These are phyloP conservation scores for Colletotrichum scovillei DNA, from an alignment of 2,329 filamentous ascomycete genomes.

Conservation along the genomic window DNA sequence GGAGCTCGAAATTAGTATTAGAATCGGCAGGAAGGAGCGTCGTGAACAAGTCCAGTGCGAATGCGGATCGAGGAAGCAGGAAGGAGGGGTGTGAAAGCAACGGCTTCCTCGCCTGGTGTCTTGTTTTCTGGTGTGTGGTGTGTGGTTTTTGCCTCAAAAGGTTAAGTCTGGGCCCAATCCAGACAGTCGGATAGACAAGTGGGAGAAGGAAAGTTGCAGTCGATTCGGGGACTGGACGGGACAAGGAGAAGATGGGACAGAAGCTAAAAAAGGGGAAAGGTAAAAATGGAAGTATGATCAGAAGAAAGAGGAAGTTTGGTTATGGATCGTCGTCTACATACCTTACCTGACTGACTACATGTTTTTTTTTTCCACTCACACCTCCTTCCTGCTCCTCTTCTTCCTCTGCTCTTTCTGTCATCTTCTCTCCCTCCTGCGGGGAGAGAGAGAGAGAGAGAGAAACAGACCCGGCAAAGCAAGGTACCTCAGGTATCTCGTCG, in stretches of 20 bases:
- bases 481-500: slow-evolving; percentile 15
- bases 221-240: slow-evolving; percentile 13
- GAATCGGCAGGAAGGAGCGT: slow-evolving; percentile 27
- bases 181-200: slow-evolving; percentile 21
- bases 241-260: slow-evolving; percentile 20
- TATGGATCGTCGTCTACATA: background rate
- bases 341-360: background rate
- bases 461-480: background rate
- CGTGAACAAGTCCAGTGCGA: slow-evolving; percentile 29
- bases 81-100: slow-evolving; percentile 1
- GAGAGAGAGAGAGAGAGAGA: background rate
- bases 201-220: slow-evolving; percentile 13
- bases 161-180: slow-evolving; percentile 18
- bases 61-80: slow-evolving; percentile 20
- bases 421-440: background rate
- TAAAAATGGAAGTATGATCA: background rate
- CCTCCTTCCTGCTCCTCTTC: background rate
- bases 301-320: background rate
- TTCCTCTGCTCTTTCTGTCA: background rate
- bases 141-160: slow-evolving; percentile 14
- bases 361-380: background rate
- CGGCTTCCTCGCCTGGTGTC: slow-evolving; percentile 9
- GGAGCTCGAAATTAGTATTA: slow-evolving; percentile 25
- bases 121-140: background rate
- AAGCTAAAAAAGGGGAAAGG: slow-evolving; percentile 1